phyloP scores from a whole-genome alignment of 768 basidiomycete species.

The Mycena capillaripes region DNA sequence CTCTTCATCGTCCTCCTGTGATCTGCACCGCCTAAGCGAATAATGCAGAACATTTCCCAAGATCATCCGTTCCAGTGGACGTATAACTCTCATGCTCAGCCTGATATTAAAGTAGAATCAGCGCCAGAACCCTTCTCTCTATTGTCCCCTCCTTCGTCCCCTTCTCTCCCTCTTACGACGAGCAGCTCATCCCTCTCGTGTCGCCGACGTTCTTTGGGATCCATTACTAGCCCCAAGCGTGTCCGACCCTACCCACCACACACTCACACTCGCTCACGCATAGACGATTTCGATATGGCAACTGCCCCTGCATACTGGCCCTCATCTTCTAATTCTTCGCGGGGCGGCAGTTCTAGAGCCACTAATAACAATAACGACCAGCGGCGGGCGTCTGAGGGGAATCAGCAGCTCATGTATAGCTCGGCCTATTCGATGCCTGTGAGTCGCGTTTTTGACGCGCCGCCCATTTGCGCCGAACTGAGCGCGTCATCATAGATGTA shows the following conservation, averaged over 20 bases:
- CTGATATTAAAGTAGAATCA: conserved; percentile 64
- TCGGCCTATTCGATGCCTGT: conserved; percentile 50
- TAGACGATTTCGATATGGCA: conserved; percentile 54
- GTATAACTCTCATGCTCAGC: conserved; percentile 34
- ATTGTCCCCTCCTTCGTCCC: conserved; percentile 50
- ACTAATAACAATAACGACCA: conserved; percentile 33
- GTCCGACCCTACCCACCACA: conserved; percentile 53
- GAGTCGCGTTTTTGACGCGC: conserved; percentile 41
- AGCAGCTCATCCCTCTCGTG: conserved; percentile 41
- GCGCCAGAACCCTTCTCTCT: conserved; percentile 51
- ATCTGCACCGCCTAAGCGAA: conserved; percentile 62
- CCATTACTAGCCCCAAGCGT: conserved; percentile 52
- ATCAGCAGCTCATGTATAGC: conserved; percentile 45
- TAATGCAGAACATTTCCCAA: conserved; percentile 50
- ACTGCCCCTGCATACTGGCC: conserved; percentile 49
- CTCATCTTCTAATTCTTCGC: conserved; percentile 43
- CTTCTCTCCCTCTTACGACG: conserved; percentile 34
- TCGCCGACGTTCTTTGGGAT: conserved; percentile 49
- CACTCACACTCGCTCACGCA: conserved; percentile 46
- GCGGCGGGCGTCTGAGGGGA: conserved; percentile 55
- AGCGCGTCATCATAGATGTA: conserved; percentile 45
- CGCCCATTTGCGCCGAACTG: neutral
- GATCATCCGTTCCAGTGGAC: conserved; percentile 48
- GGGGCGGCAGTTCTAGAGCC: conserved; percentile 49
- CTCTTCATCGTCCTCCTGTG: conserved; percentile 38